A percentile compares a stretch with the other conserved stretches of the same genome.
Conservation (phyloP, 2,329 filamentous ascomycete genomes). For the Calycina marina region DNA sequence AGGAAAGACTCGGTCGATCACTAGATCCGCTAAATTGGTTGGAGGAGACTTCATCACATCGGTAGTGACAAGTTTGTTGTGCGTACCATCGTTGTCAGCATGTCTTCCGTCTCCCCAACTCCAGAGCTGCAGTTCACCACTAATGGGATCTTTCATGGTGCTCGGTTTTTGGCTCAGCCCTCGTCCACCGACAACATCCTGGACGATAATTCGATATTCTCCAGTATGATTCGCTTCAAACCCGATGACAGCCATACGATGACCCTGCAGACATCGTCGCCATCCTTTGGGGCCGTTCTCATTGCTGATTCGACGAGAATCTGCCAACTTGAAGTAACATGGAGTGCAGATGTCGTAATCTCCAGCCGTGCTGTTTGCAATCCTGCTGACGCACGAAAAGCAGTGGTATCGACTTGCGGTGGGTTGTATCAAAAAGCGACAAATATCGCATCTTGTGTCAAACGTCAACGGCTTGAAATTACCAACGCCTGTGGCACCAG, state of each 20-base stretch:
- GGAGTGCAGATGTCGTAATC: constrained; percentile 74
- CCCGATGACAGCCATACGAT: constrained; percentile 70
- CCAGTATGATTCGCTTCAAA: constrained; percentile 57
- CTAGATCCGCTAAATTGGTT: constrained; percentile 13
- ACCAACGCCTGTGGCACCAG: constrained; percentile 29
- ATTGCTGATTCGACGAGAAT: constrained; percentile 46
- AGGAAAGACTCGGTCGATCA: constrained; percentile 36
- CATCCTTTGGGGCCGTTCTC: constrained; percentile 72
- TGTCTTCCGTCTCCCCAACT: constrained; percentile 30
- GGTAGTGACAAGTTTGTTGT: constrained; percentile 33
- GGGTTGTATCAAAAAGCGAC: constrained; percentile 56
- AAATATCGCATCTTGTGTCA: constrained; percentile 65
- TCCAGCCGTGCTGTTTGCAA: constrained; percentile 37
- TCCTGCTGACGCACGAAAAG: constrained; percentile 48
- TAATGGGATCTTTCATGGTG: constrained; percentile 17
- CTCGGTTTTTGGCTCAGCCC: constrained; percentile 45
- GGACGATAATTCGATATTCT: constrained; percentile 50
- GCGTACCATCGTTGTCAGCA: constrained; percentile 20
- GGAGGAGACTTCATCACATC: constrained; percentile 33
- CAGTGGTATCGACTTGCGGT: constrained; percentile 66
- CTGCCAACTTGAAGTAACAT: constrained; percentile 60
- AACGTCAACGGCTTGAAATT: constrained; percentile 57
- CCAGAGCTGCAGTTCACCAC: constrained; percentile 32
- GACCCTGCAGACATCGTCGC: constrained; percentile 66
- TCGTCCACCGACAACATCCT: constrained; percentile 65